Evolutionary conservation across 331 rosid species (phyloP).

Genomic region (Quercus lobata): DNA sequence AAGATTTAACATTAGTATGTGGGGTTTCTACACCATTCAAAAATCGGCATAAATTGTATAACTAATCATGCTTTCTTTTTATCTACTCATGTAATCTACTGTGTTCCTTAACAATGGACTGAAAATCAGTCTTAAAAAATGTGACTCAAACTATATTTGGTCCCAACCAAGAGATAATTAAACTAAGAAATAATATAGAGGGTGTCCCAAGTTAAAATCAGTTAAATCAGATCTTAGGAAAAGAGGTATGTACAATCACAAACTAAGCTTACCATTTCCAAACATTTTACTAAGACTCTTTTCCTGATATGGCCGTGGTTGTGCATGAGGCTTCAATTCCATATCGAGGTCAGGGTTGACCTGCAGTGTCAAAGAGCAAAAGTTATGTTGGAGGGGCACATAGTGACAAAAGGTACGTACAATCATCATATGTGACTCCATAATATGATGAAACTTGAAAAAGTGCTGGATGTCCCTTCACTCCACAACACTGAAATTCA

Average conservation of each 20-base stretch:
- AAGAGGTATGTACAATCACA: slow-evolving; percentile 10
- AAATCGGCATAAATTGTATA: background rate
- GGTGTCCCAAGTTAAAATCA: background rate
- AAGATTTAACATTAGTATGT: background rate
- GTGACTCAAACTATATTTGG: background rate
- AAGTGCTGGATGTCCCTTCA: background rate
- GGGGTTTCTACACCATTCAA: slow-evolving; percentile 2
- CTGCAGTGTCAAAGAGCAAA: slow-evolving; percentile 34
- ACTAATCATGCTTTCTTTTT: background rate
- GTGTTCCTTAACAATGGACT: background rate
- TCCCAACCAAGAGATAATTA: slow-evolving; percentile 9
- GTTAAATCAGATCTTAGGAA: slow-evolving; percentile 5
- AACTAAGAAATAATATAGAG: background rate
- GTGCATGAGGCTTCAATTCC: slow-evolving; percentile 97
- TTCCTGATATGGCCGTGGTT: slow-evolving; percentile 96
- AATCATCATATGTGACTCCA: background rate
- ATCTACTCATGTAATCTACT: background rate
- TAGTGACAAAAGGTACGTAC: too few species aligned
- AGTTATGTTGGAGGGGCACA: background rate
- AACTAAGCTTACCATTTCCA: slow-evolving; percentile 67
- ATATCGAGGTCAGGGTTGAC: slow-evolving; percentile 92
- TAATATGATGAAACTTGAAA: background rate
- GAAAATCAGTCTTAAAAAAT: slow-evolving; percentile 4
- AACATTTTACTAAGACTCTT: slow-evolving; percentile 98
- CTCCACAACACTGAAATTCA: background rate